Percentiles rank a stretch among this genome's conserved stretches.
phyloP scores from a whole-genome alignment of 2,329 filamentous ascomycete genomes.

The Aureobasidium musti region DNA sequence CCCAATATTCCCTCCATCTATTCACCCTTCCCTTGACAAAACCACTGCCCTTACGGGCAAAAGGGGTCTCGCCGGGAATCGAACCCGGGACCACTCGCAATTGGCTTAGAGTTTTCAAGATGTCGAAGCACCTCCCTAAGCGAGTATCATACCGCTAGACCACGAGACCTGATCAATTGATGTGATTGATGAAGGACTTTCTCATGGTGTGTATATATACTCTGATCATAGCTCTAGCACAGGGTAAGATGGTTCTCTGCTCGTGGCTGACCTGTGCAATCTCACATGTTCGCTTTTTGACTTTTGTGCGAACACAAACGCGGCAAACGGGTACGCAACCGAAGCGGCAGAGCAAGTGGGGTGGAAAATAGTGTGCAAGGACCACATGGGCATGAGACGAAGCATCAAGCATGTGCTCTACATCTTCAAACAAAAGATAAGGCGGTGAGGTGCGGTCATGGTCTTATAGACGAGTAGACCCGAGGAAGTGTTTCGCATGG shows the following conservation, averaged over 20 bases:
- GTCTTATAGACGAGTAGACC: neutral
- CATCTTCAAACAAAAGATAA: neutral
- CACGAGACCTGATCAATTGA: conserved; percentile 11
- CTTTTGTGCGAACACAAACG: neutral
- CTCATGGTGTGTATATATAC: too few relatives aligned
- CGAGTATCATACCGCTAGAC: conserved; percentile 28
- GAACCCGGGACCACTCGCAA: conserved; percentile 27
- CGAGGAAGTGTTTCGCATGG: neutral
- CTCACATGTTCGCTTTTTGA: conserved; percentile 6
- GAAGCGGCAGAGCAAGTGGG: conserved; percentile 12
- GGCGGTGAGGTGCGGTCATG: neutral
- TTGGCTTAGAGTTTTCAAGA: conserved; percentile 22
- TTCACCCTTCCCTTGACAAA: too few relatives aligned
- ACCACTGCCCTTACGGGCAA: too few relatives aligned
- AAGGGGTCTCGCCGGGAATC: conserved; percentile 24
- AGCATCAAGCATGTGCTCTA: neutral
- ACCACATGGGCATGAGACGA: too few relatives aligned
- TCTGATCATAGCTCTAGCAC: too few relatives aligned
- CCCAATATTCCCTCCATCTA: too few relatives aligned
- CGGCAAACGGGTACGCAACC: conserved; percentile 15
- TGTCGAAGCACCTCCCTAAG: conserved; percentile 13
- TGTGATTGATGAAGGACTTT: neutral
- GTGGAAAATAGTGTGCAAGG: conserved; percentile 3
- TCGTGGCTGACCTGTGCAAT: neutral
- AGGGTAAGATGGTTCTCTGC: too few relatives aligned